These are phyloP conservation scores for Suillus placidus DNA, from an alignment of 768 basidiomycete species.

Conservation along the genomic window DNA sequence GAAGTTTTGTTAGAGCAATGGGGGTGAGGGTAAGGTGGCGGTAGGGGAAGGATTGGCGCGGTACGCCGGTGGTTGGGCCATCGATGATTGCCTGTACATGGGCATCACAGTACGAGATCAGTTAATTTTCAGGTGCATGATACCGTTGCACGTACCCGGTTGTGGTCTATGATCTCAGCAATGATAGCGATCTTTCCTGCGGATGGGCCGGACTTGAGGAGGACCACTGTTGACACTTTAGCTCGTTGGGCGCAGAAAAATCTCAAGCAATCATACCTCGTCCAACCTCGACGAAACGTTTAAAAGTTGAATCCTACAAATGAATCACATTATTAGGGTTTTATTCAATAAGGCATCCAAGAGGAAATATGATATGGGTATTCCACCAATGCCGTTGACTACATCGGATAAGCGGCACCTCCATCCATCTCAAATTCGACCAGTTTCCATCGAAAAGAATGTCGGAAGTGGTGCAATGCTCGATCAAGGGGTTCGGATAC, in stretches of 20 bases:
- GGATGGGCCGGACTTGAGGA: slow-evolving; percentile 86
- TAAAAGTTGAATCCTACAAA: slow-evolving; percentile 80
- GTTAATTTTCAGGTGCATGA: neutral
- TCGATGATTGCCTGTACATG: slow-evolving; percentile 85
- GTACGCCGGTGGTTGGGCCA: slow-evolving; percentile 88
- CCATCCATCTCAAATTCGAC: slow-evolving; percentile 1
- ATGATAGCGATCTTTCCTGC: slow-evolving; percentile 93
- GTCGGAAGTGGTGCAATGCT: neutral
- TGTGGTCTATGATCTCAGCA: slow-evolving; percentile 98
- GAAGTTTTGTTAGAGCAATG: slow-evolving; percentile 77
- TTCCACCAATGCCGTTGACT: neutral
- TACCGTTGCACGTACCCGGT: slow-evolving; percentile 67
- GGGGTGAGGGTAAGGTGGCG: slow-evolving; percentile 92
- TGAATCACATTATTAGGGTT: neutral
- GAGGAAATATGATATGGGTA: neutral
- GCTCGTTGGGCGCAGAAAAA: neutral
- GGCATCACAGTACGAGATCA: slow-evolving; percentile 1
- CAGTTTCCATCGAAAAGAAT: neutral
- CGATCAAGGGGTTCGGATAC: neutral
- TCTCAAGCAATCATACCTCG: slow-evolving; percentile 58
- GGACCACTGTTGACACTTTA: slow-evolving; percentile 59
- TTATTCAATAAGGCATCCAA: neutral
- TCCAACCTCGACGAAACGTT: slow-evolving; percentile 98
- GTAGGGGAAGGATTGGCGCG: slow-evolving; percentile 91
- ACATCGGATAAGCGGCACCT: neutral